Percentiles rank a stretch among this genome's conserved stretches.
Conservation (phyloP, 805 yeast genomes). For the Teunomyces atbi region DNA sequence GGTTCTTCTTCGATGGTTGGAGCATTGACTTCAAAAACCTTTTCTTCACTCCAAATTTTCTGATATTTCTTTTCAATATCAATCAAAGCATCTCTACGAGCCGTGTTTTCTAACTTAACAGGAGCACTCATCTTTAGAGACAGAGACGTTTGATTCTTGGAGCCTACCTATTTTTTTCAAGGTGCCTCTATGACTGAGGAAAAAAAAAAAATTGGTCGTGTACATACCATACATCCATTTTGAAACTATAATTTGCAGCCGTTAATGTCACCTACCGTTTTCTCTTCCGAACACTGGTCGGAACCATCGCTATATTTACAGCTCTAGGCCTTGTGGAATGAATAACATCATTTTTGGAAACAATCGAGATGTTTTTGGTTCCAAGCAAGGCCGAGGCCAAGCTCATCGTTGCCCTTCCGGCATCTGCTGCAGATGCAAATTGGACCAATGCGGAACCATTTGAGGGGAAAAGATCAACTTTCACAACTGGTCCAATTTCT, state of each 20-base stretch:
- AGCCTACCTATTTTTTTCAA: not conserved
- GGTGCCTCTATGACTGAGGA: not conserved
- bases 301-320: conserved; percentile 7
- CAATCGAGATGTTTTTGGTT: conserved; percentile 21
- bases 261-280: not conserved
- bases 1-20: conserved; percentile 67
- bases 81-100: conserved; percentile 91
- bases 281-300: conserved; percentile 4
- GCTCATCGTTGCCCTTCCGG: conserved; percentile 51
- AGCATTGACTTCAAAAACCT: conserved; percentile 83
- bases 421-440: conserved; percentile 38
- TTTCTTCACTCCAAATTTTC: conserved; percentile 81
- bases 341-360: conserved; percentile 3
- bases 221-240: not conserved
- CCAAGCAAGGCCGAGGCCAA: conserved; percentile 41
- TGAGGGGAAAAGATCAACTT: conserved; percentile 47
- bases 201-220: not conserved
- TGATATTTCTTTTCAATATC: conserved; percentile 89
- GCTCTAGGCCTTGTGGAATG: not conserved
- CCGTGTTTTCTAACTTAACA: conserved; percentile 59
- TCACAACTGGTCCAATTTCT: conserved; percentile 32
- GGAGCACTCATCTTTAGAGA: conserved; percentile 36
- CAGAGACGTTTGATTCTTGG: not conserved
- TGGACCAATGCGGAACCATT: conserved; percentile 50
- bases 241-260: conserved; percentile 1